Base-by-base conservation (phyloP, 305 asterid species). In the Andrographis paniculata region DNA sequence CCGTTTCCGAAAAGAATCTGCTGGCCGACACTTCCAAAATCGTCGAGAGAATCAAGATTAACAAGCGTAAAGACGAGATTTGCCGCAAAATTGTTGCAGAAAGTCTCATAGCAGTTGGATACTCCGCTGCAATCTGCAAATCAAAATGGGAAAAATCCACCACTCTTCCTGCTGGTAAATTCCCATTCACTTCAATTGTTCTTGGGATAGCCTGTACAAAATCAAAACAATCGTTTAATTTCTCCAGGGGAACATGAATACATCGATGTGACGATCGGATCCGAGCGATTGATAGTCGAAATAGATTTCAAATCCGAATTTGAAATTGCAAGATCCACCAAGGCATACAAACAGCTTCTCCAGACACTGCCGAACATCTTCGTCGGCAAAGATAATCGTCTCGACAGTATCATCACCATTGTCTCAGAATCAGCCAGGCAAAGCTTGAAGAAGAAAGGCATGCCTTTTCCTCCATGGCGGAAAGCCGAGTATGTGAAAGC, bases 391-490 rank as follows among this genome's bases (percentile, higher is more conserved):
- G 53, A 67, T 0, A 76, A 72, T 40, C 73, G 77, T 19, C 76
- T 78, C 8, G 80, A 75, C 67, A 75, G 58, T 68, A 72, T 78
- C 23, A 65, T 78, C 14, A 36, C 45, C 48, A 28, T 72, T n/a
- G 78, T 67, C 19, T 59, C 80, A 0, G 84, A 78, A n/a, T 74
- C 83, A 17, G 84, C 80, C 28, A 78, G 63, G 38, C 84, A 62
- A 53, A 78, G 84, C 60, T 58, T 78, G 66, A 72, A 65, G 71
- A 78, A 75, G 67, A 78, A 70, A 62, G 84, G 84, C 12, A 69
- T 78, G 87, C 74, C 77, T 17, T 57, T 59, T 48, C 80, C 87
- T 9, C 87, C 83, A 0, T 75, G 87, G 87, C 77, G 83, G 15
- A 75, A 51, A 61, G 74, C 68, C 4, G 80, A 72, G 18, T 78